Conservation (phyloP, 805 yeast genomes). For the Cyberlindnera suaveolens region DNA sequence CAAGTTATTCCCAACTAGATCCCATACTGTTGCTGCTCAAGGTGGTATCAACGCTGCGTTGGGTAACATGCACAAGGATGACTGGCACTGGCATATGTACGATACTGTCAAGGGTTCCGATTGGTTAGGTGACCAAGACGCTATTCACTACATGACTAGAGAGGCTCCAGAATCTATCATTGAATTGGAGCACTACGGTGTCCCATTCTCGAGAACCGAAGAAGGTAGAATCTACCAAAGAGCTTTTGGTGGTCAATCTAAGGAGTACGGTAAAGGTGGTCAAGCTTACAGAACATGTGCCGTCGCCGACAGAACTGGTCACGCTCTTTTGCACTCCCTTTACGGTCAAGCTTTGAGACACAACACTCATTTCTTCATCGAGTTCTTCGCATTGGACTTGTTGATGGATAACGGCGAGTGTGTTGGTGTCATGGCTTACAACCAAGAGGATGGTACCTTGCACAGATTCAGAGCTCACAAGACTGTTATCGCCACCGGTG, state of each 20-base stretch:
- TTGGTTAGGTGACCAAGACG: slow-evolving; percentile 99
- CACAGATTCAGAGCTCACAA: slow-evolving; percentile 97
- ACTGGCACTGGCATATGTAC: slow-evolving; percentile 99
- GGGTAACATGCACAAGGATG: slow-evolving; percentile 97
- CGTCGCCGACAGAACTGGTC: slow-evolving; percentile 99
- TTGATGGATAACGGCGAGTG: slow-evolving; percentile 93
- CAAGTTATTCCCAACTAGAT: slow-evolving; percentile 95
- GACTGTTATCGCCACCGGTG: slow-evolving; percentile 97
- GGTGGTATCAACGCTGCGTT: slow-evolving; percentile 99
- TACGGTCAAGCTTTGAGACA: slow-evolving; percentile 96
- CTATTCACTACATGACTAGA: slow-evolving; percentile 97
- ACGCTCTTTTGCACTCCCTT: slow-evolving; percentile 89
- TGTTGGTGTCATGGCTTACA: slow-evolving; percentile 95
- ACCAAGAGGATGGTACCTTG: slow-evolving; percentile 97
- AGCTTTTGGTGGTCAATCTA: slow-evolving; percentile 98
- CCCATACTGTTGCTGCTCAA: slow-evolving; percentile 98
- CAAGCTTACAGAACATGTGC: slow-evolving; percentile 99
- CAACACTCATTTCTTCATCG: slow-evolving; percentile 97
- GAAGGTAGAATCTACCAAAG: slow-evolving; percentile 97
- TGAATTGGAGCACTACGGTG: slow-evolving; percentile 97
- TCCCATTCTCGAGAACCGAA: slow-evolving; percentile 95
- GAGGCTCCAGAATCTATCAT: slow-evolving; percentile 95
- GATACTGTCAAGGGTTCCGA: slow-evolving; percentile 99
- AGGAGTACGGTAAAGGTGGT: slow-evolving; percentile 95
- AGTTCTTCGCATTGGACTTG: slow-evolving; percentile 91